These are phyloP conservation scores for Dionaea muscipula DNA, from an alignment of 179 eudicot species.

Conservation along the genomic window DNA sequence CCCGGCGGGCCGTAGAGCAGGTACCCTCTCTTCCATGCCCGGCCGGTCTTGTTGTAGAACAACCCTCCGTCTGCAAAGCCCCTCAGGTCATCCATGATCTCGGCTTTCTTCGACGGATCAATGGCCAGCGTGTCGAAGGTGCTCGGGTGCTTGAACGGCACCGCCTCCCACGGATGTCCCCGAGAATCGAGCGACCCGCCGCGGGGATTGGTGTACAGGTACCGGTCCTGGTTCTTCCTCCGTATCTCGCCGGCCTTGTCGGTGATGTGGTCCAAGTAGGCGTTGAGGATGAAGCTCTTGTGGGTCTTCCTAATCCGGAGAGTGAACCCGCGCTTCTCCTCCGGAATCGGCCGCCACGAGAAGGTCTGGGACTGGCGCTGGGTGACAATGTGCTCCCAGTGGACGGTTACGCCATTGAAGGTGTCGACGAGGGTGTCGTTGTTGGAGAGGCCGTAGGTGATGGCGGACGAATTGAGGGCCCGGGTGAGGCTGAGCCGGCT, in stretches of 20 bases:
- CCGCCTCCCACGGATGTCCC: conserved; percentile 79
- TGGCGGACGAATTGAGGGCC: conserved; percentile 50
- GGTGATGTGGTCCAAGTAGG: conserved; percentile 62
- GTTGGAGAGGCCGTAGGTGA: conserved; percentile 66
- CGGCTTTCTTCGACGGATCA: conserved; percentile 47
- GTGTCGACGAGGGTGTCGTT: conserved; percentile 59
- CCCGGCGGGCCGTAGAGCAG: conserved; percentile 28
- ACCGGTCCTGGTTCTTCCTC: conserved; percentile 51
- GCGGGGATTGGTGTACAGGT: conserved; percentile 65
- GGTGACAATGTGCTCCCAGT: conserved; percentile 78
- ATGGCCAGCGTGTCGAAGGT: conserved; percentile 80
- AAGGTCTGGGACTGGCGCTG: conserved; percentile 49
- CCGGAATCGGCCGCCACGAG: conserved; percentile 87
- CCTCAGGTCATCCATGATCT: conserved; percentile 41
- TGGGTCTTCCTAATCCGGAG: conserved; percentile 42
- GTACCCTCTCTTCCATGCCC: conserved; percentile 53
- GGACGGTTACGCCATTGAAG: conserved; percentile 31
- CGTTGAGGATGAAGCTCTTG: conserved; percentile 23
- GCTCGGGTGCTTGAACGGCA: conserved; percentile 88
- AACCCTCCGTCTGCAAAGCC: conserved; percentile 50
- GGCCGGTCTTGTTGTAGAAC: conserved; percentile 60
- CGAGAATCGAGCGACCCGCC: conserved; percentile 68
- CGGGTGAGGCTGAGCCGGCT: conserved; percentile 60
- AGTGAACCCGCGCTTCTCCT: conserved; percentile 65
- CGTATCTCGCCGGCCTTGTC: conserved; percentile 44